Base-by-base conservation (phyloP, 139 green algal species). In the Volvox reticuliferus region DNA sequence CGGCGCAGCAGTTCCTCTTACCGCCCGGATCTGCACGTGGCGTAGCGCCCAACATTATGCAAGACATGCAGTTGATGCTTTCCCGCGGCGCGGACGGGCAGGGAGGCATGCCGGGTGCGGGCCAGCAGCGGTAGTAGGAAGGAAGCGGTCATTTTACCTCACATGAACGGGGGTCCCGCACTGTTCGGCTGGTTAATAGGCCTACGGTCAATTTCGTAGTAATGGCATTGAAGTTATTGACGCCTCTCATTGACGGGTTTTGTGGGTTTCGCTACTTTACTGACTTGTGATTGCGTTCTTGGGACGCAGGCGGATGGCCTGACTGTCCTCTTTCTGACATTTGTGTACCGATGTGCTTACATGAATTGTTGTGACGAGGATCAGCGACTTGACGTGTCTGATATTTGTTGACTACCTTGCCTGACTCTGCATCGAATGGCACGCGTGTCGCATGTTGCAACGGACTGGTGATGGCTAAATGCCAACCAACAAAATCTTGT, bases 101-200 rank as follows among this genome's bases (percentile, higher is more conserved):
- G 86, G 86, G 86, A 16, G 71, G 84, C 1, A 68, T 90, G 73
- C 86, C 86, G 0, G 81, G 81, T 17, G 81, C 81, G 6, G 86
- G 86, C 5, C 86, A 90, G 86, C 86, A 90, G 86, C 86, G 86
- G 50, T 90, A 90, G 44, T 79, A 35, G 32, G 12, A 73, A 73
- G 24, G 24, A 28, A 73, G 12, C 2, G 65, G 65, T 73, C 24
- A 73, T 26, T 30, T 28, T 28, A 16, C 12, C 5, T 55, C 65
- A 28, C 65, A 73, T 30, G 65, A 73, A 30, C 24, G 65, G 12
- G 6, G 65, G 65, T 28, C 24, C 6, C 65, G 21, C 65, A 28
- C 65, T 28, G 65, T 73, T 73, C 24, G 65, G 12, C 65, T 73
- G 65, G 44, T 73, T 73, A 12, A 24, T 73, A 28, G 65, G 65